These are phyloP conservation scores for Sclerotinia nivalis DNA, from an alignment of 2,329 filamentous ascomycete genomes.

Conservation along the genomic window DNA sequence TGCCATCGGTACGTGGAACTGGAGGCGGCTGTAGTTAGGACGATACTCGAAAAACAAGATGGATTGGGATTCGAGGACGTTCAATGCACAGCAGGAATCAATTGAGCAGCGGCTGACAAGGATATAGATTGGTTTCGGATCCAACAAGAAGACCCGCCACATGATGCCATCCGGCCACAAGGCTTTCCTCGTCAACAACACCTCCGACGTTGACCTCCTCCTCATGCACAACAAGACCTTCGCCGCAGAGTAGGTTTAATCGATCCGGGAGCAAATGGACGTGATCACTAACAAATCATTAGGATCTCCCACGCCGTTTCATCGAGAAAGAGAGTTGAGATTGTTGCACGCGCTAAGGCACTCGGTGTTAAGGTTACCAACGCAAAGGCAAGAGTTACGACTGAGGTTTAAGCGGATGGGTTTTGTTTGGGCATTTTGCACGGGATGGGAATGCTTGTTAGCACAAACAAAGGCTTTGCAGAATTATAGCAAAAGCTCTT, in stretches of 20 bases:
- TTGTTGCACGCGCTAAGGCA: constrained; percentile 95
- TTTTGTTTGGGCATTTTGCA: constrained; percentile 40
- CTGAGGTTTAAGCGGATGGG: constrained; percentile 65
- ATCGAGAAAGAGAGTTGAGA: constrained; percentile 97
- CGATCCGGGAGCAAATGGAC: background rate
- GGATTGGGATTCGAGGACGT: constrained; percentile 16
- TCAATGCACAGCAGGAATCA: constrained; percentile 10
- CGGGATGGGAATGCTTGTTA: constrained; percentile 41
- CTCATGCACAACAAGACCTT: constrained; percentile 99
- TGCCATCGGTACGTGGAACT: constrained; percentile 88
- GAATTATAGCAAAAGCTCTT: constrained; percentile 41
- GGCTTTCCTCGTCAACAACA: constrained; percentile 98
- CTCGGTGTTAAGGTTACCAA: constrained; percentile 99
- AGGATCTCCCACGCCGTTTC: constrained; percentile 99
- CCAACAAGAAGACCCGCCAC: constrained; percentile 99
- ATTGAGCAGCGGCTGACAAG: constrained; percentile 33
- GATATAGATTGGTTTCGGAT: constrained; percentile 90
- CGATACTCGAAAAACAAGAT: background rate
- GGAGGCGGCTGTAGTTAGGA: background rate
- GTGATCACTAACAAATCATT: constrained; percentile 27
- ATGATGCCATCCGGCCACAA: constrained; percentile 99
- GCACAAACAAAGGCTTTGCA: constrained; percentile 39
- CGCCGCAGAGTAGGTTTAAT: constrained; percentile 82
- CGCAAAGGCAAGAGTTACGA: constrained; percentile 97
- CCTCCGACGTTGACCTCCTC: constrained; percentile 92